A percentile compares a stretch with the other conserved stretches of the same genome.
Evolutionary conservation across 1,284 basidiomycete genomes (phyloP).

Genomic region (Trametes pubescens): DNA sequence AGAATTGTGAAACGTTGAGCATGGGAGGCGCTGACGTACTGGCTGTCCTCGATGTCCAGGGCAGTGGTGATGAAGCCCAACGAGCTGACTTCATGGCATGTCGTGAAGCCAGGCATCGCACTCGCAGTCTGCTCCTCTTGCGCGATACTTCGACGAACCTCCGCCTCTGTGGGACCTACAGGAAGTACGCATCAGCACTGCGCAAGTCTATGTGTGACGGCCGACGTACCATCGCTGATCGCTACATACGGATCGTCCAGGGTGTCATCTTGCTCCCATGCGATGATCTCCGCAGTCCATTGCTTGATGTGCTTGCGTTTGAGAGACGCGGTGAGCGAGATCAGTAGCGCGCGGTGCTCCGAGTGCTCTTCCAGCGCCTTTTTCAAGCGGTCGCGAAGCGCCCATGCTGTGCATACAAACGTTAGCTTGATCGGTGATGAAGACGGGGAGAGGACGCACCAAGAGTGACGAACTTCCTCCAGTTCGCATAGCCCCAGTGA

Average conservation of each 20-base stretch:
- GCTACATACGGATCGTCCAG: slow-evolving; percentile 16
- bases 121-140: neutral
- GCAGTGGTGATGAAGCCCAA: neutral
- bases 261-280: slow-evolving; percentile 22
- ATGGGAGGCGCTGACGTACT: neutral
- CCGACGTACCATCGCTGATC: slow-evolving; percentile 4
- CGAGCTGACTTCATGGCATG: neutral
- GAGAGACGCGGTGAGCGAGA: slow-evolving; percentile 2
- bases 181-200: neutral
- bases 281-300: slow-evolving; percentile 7
- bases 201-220: neutral
- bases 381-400: neutral
- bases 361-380: neutral
- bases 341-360: slow-evolving; percentile 4
- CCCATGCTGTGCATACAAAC: slow-evolving; percentile 5
- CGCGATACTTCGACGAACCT: neutral
- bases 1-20: neutral
- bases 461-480: slow-evolving; percentile 33
- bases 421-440: neutral
- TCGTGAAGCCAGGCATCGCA: neutral
- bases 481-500: slow-evolving; percentile 40
- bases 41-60: neutral
- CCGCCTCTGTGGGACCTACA: too few relatives aligned
- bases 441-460: slow-evolving; percentile 8
- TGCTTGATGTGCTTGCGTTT: neutral